Evolutionary conservation across 2,329 filamentous ascomycete species (phyloP), one percentile per base, ranked within the genome.

Genomic region (Fusarium xylarioides): DNA sequence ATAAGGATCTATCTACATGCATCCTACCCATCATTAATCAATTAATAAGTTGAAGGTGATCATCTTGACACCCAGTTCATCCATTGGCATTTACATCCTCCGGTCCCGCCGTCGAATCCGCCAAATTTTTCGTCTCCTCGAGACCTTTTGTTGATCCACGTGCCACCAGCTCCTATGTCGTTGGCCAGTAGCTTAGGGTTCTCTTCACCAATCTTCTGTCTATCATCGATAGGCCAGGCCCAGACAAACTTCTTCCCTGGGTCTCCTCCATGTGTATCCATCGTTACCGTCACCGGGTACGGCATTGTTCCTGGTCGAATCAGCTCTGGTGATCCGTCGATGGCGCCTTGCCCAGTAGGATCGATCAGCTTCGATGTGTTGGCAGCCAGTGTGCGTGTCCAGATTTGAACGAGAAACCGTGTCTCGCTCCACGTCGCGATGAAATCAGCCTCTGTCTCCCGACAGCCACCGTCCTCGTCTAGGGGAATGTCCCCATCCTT

Each of bases 341-440:
- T 78, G 56, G 71, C 76, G 10, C 71, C 74, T 44, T 77, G 77
- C 3, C 74, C 79, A 23, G 80, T 80, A 1, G 81, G 58, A 28
- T 71, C 63, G 19, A 82, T 68, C 35, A 81, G 75, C 14, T 74
- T 86, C 70, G 56, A 90, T 30, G 86, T 84, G 34, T 82, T 84
- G 73, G 82, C 82, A 37, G 80, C 83, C 28, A 83, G 73, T 64
- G 82, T 83, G 11, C 85, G 84, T 23, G 90, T 92, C 90, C 90
- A 92, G 67, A 92, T 90, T 77, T 90, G 86, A 21, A 92, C 87
- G n/a, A 90, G 85, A 71, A 91, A 88, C 1, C 90, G 85, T 18
- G 89, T 90, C 80, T 91, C 84, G 30, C 85, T 82, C 86, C 89
- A 91, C 0, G 88, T 91, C 32, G 88, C 86, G 43, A 91, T 76